Base-by-base conservation (phyloP, 768 basidiomycete species). In the Lactifluus pinguis region DNA sequence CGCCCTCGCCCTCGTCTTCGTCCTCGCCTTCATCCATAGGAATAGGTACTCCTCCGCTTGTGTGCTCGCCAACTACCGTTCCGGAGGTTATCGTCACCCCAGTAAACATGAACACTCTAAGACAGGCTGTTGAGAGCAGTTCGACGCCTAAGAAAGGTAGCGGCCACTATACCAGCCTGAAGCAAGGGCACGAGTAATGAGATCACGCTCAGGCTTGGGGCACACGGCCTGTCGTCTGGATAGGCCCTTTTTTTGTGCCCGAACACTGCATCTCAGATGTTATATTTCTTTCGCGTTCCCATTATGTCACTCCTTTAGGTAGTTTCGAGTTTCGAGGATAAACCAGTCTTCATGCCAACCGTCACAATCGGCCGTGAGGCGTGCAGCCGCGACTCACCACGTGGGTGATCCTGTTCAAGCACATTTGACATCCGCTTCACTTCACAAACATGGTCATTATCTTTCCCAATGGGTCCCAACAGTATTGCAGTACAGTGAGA, bases 141-240 rank as follows among this genome's bases (percentile, higher is more conserved):
- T 54, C 57, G 3, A 53, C 52, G 21, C 61, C 61, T 25, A 58
- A 58, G 61, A 62, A 54, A 41, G 57, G 52, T 21, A 52, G 52
- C 4, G 51, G 19, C 3, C 25, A 21, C 30, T 47, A 25, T 57
- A 32, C 21, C 17, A 14, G 14, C 2, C 17, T 7, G 13, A 6
- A 17, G 49, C 25, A 30, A 14, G 19, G 52, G 6, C 42, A 57
- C 25, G 50, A 42, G 39, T 62, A 47, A 58, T 3, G 29, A 11
- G 25, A 15, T 13, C 8, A 7, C 25, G 5, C 15, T 13, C 8
- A 7, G 17, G 5, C 15, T n/a, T 19, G 29, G n/a, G 11, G 25
- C 25, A 25, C 25, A 25, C 25, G 25, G 32, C 17, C 4, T 47
- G 53, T 4, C 6, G 25, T 57, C 25, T 50, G 49, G 49, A 32